These are phyloP conservation scores for Massospora cicadina DNA, from an alignment of 371 early-diverging fungal species.

Conservation along the genomic window DNA sequence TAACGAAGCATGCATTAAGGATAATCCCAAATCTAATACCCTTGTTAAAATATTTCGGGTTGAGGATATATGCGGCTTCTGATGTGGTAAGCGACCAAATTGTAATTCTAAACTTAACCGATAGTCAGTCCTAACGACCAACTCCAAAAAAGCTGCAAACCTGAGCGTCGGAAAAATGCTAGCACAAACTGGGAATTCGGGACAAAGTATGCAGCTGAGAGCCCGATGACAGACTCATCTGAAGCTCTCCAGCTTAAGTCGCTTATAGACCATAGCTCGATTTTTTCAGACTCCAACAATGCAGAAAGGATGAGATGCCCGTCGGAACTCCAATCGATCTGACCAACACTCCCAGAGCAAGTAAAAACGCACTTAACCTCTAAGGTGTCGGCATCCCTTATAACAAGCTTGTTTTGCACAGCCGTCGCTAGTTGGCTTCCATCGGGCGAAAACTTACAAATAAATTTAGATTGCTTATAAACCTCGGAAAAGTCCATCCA, in stretches of 20 bases:
- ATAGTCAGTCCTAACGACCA: not conserved
- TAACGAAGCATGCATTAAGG: too few relatives aligned
- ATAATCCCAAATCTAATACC: constrained; percentile 16
- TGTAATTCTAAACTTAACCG: constrained; percentile 32
- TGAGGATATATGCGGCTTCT: constrained; percentile 31
- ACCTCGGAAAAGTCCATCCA: not conserved
- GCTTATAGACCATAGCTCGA: not conserved
- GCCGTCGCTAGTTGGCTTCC: not conserved
- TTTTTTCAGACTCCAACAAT: not conserved
- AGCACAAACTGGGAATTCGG: not conserved
- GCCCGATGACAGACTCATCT: not conserved
- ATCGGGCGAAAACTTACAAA: not conserved
- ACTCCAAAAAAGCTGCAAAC: not conserved
- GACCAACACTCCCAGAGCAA: not conserved
- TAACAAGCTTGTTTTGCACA: not conserved
- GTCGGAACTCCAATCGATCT: not conserved
- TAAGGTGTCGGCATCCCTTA: not conserved
- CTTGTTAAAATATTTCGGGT: constrained; percentile 36
- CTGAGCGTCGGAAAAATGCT: not conserved
- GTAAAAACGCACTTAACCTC: not conserved
- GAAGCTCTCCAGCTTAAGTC: not conserved
- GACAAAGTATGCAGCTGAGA: not conserved
- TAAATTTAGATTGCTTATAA: not conserved
- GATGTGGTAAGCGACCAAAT: constrained; percentile 37
- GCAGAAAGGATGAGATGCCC: not conserved